Evolutionary conservation across 2,329 filamentous ascomycete genomes (phyloP), one percentile per base, ranked within the genome.

Genomic region (Colletotrichum phormii): DNA sequence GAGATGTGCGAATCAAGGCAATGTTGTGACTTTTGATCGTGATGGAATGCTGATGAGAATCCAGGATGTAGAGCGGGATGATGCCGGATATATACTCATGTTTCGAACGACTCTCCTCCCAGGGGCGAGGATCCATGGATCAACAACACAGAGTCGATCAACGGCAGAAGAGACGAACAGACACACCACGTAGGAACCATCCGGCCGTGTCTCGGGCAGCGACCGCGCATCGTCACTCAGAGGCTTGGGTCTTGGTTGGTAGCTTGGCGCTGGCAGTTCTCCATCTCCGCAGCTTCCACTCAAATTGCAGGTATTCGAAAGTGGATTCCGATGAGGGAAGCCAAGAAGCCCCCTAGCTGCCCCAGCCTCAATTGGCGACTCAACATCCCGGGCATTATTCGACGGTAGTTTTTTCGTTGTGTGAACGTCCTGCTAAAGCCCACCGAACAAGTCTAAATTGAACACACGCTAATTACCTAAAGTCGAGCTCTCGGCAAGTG

Each of bases 201-300:
- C 58, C n/a, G 37, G 58, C 53, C n/a, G 42, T 69, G 66, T 72
- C 54, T 64, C 46, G 66, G 70, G 49, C 60, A 60, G 60, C 61
- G 46, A 37, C 37, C 55, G 71, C 66, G 29, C 71, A 73, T 73
- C 71, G 35, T 71, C 61, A 71, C 66, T 65, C 55, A 66, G 71
- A 57, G 71, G 71, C 71, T 73, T 73, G 66, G 71, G 71, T 58
- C 71, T 72, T 69, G 70, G 65, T 60, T 63, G 70, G 70, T 3
- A 31, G 8, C 70, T 72, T 72, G 69, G 69, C 69, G 42, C 13
- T 13, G 37, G 31, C 29, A 24, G 15, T 35, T 71, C 64, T 26
- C 69, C 68, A 71, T 71, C 59, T 54, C 53, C 35, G 33, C 42
- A 31, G 22, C 59, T 73, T 60, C 46, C 70, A 42, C n/a, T 65